phyloP scores from a whole-genome alignment of 768 basidiomycete species.

The Suillus decipiens region DNA sequence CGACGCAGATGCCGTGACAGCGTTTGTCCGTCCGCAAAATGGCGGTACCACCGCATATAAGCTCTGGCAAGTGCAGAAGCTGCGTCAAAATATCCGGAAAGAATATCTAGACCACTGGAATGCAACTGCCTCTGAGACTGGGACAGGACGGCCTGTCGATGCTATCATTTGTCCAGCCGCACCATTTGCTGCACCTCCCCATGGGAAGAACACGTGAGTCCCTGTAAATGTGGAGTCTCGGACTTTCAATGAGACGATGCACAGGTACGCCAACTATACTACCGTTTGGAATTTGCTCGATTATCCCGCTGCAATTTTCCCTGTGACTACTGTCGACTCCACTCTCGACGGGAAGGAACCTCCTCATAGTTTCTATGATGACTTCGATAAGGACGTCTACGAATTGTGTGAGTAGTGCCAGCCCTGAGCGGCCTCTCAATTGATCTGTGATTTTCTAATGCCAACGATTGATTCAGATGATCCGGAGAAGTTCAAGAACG shows the following conservation, averaged over 20 bases:
- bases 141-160: conserved; percentile 74
- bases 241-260: conserved; percentile 5
- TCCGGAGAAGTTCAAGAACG: conserved; percentile 55
- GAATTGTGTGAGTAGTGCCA: conserved; percentile 49
- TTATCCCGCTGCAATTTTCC: conserved; percentile 61
- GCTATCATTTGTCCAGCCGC: conserved; percentile 70
- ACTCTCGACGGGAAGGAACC: conserved; percentile 48
- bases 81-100: conserved; percentile 46
- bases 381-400: conserved; percentile 49
- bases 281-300: conserved; percentile 69
- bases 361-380: conserved; percentile 47
- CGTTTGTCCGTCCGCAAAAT: conserved; percentile 29
- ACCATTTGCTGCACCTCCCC: conserved; percentile 61
- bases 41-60: conserved; percentile 51
- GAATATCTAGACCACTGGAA: conserved; percentile 68
- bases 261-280: conserved; percentile 55
- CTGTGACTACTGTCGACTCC: conserved; percentile 63
- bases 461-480: conserved; percentile 45
- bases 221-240: conserved; percentile 6
- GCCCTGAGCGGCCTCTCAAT: background rate
- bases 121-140: conserved; percentile 48
- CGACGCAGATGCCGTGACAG: conserved; percentile 20
- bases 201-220: conserved; percentile 55
- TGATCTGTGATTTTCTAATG: background rate
- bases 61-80: conserved; percentile 68